phyloP scores from a whole-genome alignment of 2,329 filamentous ascomycete genomes.

The Cladorrhinum sp. region DNA sequence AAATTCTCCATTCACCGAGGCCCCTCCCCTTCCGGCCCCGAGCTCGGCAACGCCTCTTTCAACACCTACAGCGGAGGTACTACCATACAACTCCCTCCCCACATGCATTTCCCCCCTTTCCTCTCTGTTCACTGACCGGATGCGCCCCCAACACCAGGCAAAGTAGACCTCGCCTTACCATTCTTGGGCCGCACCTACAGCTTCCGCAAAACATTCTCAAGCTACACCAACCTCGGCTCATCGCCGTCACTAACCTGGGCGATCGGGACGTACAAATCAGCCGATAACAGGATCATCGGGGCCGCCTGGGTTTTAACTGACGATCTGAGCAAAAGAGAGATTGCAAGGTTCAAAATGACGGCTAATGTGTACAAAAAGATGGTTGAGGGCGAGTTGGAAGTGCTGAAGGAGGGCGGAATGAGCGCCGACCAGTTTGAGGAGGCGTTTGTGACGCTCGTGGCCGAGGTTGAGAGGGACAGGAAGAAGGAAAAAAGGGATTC shows the following conservation, averaged over 20 bases:
- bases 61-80: background rate
- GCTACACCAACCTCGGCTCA: background rate
- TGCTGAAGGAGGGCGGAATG: background rate
- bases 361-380: background rate
- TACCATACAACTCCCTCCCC: background rate
- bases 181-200: background rate
- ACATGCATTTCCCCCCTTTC: background rate
- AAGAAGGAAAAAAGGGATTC: background rate
- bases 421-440: background rate
- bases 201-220: background rate
- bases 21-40: background rate
- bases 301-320: background rate
- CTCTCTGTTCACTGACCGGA: background rate
- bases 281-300: background rate
- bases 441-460: background rate
- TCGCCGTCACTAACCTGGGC: background rate
- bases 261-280: background rate
- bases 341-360: background rate
- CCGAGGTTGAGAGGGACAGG: background rate
- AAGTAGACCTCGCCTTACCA: background rate
- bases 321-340: background rate
- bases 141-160: background rate
- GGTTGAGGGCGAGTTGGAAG: background rate
- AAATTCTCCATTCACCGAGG: background rate
- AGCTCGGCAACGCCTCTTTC: background rate